A percentile compares a stretch with the other conserved stretches of the same genome.
Evolutionary conservation across 306 rosid genomes (phyloP).

Genomic region (Malus sylvestris): DNA sequence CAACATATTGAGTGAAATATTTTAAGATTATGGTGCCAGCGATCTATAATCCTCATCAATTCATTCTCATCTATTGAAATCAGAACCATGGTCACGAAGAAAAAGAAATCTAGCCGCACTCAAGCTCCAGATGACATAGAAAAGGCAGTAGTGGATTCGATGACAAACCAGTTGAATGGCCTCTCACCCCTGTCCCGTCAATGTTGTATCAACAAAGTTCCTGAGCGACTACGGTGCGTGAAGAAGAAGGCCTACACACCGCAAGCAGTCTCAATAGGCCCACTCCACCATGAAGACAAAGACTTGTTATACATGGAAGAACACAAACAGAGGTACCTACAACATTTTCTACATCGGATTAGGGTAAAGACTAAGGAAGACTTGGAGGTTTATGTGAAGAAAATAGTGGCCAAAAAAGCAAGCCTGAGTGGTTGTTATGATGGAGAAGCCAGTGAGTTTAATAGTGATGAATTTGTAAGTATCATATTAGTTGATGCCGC

Average conservation of each 20-base stretch:
- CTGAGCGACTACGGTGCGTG: background rate
- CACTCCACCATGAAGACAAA: constrained; percentile 10
- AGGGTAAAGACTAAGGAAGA: background rate
- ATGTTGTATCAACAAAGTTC: background rate
- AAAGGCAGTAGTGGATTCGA: no score
- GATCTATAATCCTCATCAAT: background rate
- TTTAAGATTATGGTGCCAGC: background rate
- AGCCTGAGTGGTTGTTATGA: background rate
- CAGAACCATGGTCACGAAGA: background rate
- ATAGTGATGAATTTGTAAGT: background rate
- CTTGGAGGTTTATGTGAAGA: background rate
- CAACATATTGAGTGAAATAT: background rate
- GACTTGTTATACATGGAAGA: constrained; percentile 4
- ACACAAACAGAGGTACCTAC: background rate
- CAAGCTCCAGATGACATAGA: background rate
- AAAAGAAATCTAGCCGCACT: background rate
- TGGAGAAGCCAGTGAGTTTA: background rate
- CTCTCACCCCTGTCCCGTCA: background rate
- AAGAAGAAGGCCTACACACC: background rate
- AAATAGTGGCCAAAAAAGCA: background rate
- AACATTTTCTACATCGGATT: background rate
- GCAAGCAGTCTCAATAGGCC: constrained; percentile 30
- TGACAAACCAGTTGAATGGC: background rate
- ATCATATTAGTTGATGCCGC: constrained; percentile 10
- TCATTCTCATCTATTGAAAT: no score